A percentile compares a stretch with the other conserved stretches of the same genome.
Evolutionary conservation across 768 basidiomycete species (phyloP).

Genomic region (Lactarius pseudohatsudake): DNA sequence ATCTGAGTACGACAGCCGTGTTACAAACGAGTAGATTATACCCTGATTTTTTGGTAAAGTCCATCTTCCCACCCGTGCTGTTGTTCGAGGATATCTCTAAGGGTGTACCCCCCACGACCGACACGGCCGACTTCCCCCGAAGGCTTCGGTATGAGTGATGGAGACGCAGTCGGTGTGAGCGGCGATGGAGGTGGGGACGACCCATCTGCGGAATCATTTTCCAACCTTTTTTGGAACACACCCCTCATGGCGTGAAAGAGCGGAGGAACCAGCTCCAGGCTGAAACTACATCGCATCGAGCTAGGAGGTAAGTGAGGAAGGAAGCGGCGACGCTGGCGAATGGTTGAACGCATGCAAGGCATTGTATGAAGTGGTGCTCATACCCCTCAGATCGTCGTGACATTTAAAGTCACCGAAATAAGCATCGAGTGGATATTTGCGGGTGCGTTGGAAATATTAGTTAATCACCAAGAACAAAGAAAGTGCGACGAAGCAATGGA

Average conservation of each 20-base stretch:
- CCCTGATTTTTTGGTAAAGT: neutral
- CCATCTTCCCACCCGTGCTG: constrained; percentile 7
- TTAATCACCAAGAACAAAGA: too few species aligned
- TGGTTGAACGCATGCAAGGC: neutral
- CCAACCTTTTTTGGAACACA: neutral
- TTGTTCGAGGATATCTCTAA: neutral
- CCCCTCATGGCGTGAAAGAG: neutral
- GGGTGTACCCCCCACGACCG: neutral
- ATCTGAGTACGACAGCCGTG: neutral
- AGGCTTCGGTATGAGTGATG: constrained; percentile 5
- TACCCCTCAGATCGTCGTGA: too few species aligned
- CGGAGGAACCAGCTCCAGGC: neutral
- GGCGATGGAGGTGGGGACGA: neutral
- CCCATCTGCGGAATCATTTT: neutral
- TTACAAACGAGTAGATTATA: neutral
- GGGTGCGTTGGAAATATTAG: too few species aligned
- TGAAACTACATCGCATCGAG: neutral
- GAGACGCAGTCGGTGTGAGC: neutral
- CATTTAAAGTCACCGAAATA: too few species aligned
- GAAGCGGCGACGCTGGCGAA: neutral
- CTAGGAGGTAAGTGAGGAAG: constrained; percentile 3
- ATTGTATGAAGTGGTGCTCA: neutral
- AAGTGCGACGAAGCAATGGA: too few species aligned
- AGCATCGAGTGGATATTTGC: too few species aligned
- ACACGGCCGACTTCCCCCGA: neutral